These are phyloP conservation scores for Martensiomyces pterosporus DNA, from an alignment of 192 early-diverging fungal species.

Conservation along the genomic window DNA sequence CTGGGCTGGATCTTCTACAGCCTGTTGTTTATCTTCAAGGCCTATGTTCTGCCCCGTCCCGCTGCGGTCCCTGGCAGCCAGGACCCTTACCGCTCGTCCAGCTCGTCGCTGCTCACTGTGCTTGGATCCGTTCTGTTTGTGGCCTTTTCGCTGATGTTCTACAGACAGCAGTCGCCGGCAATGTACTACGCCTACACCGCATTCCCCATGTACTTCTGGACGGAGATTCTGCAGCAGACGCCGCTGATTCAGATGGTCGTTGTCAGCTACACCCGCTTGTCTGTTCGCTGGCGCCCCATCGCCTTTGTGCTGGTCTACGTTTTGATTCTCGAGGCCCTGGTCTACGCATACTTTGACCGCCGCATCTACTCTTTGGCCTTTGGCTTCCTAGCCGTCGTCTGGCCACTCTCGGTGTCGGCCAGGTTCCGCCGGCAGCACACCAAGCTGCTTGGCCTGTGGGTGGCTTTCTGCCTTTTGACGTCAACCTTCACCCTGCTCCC, in stretches of 20 bases:
- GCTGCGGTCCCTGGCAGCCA: background rate
- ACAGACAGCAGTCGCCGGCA: slow-evolving; percentile 67
- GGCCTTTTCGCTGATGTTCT: slow-evolving; percentile 58
- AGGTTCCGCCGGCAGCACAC: slow-evolving; percentile 48
- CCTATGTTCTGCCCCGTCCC: slow-evolving; percentile 51
- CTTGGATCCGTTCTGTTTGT: slow-evolving; percentile 37
- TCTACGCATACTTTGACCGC: slow-evolving; percentile 84
- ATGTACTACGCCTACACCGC: slow-evolving; percentile 86
- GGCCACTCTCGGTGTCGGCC: slow-evolving; percentile 54
- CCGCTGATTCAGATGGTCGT: slow-evolving; percentile 31
- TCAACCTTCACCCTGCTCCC: slow-evolving; percentile 86
- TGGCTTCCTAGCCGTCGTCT: slow-evolving; percentile 63
- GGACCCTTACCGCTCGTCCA: slow-evolving; percentile 7
- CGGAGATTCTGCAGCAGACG: slow-evolving; percentile 48
- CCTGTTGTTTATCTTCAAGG: slow-evolving; percentile 69
- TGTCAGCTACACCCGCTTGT: slow-evolving; percentile 11
- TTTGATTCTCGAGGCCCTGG: slow-evolving; percentile 71
- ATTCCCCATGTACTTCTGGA: slow-evolving; percentile 89
- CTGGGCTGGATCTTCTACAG: slow-evolving; percentile 88
- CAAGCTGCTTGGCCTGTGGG: slow-evolving; percentile 61
- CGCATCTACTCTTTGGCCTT: slow-evolving; percentile 54
- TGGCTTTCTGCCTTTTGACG: slow-evolving; percentile 59
- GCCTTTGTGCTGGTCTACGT: slow-evolving; percentile 56
- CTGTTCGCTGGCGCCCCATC: slow-evolving; percentile 37
- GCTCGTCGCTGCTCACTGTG: slow-evolving; percentile 30